Evolutionary conservation across 805 yeast genomes (phyloP), one percentile per base, ranked within the genome.

Genomic region (Ogataea henricii): DNA sequence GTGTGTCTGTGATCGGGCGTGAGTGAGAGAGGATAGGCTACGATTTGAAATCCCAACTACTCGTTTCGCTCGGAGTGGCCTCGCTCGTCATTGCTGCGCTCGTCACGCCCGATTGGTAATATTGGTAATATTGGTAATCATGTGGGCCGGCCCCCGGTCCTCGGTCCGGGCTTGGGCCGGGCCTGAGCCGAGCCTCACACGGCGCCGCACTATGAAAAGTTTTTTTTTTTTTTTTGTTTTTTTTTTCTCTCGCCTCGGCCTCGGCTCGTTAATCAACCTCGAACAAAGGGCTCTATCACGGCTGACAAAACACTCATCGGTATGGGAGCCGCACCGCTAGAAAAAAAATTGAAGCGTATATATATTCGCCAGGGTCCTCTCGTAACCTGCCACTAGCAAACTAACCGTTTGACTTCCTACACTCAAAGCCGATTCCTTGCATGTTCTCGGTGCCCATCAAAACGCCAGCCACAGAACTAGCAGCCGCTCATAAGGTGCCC

Each of bases 371-470:
- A 39, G 42, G 42, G 42, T 27, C 42, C 42, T n/a, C 30, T 14
- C 16, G 10, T 5, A 18, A 22, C 4, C 39, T 20, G n/a, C 41
- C 18, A 23, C 14, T 9, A 10, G 4, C 14, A 20, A 4, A 18
- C n/a, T n/a, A n/a, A n/a, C n/a, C n/a, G 38, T 4, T 10, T 12
- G 14, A 12, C 32, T 27, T 27, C 14, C n/a, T n/a, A 13, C n/a
- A 7, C 5, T 10, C 32, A 12, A 6, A 16, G 17, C 37, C 23
- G 13, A 34, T 6, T 8, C 20, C 9, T 39, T 39, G 33, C 16
- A 40, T 32, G 44, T 33, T 40, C 44, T 22, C 25, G 37, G 37
- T 22, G 20, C 20, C 8, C 30, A 30, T 20, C 37, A 40, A 40
- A 18, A 40, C 38, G 37, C 34, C 27, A 5, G 20, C 32, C 21